Evolutionary conservation across 768 basidiomycete genomes (phyloP), one percentile per base, ranked within the genome.

Genomic region (Chlorophyllum brunneum): DNA sequence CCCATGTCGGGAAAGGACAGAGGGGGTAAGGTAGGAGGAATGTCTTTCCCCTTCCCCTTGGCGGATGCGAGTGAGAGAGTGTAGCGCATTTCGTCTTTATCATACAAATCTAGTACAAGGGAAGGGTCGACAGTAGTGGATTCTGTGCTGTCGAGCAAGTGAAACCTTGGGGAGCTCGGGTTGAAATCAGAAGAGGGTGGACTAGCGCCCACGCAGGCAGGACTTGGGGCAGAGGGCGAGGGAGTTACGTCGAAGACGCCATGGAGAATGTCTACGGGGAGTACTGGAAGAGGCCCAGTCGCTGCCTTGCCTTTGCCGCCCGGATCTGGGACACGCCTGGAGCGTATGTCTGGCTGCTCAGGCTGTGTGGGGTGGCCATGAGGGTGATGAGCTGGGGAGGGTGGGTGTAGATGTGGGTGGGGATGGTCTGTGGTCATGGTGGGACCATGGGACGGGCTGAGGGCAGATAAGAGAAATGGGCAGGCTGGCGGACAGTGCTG

Each of bases 11-110:
- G 72, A 60, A 90, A 82, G 27, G 75, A 69, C 54, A 88, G 71
- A 56, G 86, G 85, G 54, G 87, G 85, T 55, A 88, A 74, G 63
- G 73, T 72, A 53, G 86, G 82, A 40, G 84, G 79, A 54, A 62
- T 73, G 70, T 73, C 83, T 67, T 78, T 86, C 59, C 76, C 81
- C 69, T 85, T 89, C 24, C 76, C 78, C 62, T 79, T 79, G 51
- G 56, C 60, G 46, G 50, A 54, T 37, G 49, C 29, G 13, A 57
- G 56, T 48, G 50, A 52, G 9, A 48, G 55, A 43, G 51, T 50
- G 13, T 48, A 55, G 48, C 55, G 40, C 48, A 43, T 43, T 29
- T 45, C 34, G 36, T 58, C 55, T 51, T 56, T 53, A 48, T 60
- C 55, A 10, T 52, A 27, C 23, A 51, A 22, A 8, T 54, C 55